Evolutionary conservation across 2,329 filamentous ascomycete species (phyloP).

Genomic region (Celoporthe dispersa): DNA sequence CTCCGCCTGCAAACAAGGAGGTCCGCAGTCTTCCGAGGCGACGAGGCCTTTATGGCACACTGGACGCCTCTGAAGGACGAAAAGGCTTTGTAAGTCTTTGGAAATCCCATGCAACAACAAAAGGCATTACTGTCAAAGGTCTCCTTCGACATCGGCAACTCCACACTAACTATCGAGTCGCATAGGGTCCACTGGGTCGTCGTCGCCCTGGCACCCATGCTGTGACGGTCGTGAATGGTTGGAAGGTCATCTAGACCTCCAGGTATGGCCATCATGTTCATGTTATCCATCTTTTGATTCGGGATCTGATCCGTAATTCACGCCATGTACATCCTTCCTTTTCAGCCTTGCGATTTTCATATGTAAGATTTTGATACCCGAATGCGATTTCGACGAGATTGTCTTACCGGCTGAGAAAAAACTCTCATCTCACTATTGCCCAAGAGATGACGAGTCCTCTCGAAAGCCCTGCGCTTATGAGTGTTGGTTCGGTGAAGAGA

Average conservation of each 20-base stretch:
- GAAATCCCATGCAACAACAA: background rate
- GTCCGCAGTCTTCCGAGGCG: constrained; percentile 35
- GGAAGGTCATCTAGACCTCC: background rate
- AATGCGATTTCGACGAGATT: background rate
- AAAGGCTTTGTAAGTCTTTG: constrained; percentile 19
- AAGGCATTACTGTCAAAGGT: background rate
- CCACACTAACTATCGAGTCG: background rate
- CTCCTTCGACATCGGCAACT: background rate
- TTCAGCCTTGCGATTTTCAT: background rate
- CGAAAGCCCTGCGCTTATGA: background rate
- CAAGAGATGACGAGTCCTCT: background rate
- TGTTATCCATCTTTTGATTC: background rate
- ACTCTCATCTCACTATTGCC: background rate
- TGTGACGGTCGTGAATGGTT: background rate
- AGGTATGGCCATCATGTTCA: background rate
- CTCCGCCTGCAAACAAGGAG: constrained; percentile 36
- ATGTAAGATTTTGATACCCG: background rate
- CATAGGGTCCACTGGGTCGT: constrained; percentile 18
- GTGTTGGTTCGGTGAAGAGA: background rate
- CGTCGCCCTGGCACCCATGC: constrained; percentile 21
- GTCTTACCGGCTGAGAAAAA: background rate
- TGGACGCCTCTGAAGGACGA: constrained; percentile 36
- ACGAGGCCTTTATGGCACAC: constrained; percentile 33
- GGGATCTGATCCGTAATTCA: background rate
- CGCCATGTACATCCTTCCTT: background rate